phyloP scores from a whole-genome alignment of 495 filamentous ascomycete genomes.

The Penicillium fimorum region DNA sequence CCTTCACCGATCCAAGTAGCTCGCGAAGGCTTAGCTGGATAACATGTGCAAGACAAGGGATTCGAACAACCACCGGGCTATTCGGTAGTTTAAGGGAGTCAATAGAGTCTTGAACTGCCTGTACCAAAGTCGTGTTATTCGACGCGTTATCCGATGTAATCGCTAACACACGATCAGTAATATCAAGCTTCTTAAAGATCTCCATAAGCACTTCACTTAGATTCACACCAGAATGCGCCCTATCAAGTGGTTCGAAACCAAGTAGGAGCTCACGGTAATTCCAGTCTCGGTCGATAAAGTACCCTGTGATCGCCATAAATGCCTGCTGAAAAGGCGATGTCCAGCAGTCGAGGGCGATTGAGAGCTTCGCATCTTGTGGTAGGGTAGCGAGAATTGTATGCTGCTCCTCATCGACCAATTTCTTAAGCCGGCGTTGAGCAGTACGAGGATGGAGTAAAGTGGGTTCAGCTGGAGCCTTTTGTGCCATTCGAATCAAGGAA shows the following conservation, averaged over 20 bases:
- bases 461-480: neutral
- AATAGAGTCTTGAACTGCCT: constrained; percentile 9
- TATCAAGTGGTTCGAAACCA: constrained; percentile 21
- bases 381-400: constrained; percentile 7
- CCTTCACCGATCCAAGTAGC: constrained; percentile 17
- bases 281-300: constrained; percentile 8
- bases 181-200: constrained; percentile 12
- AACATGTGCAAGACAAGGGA: constrained; percentile 8
- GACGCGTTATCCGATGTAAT: constrained; percentile 25
- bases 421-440: neutral
- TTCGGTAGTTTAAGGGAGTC: too few relatives aligned
- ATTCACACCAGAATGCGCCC: constrained; percentile 10
- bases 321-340: constrained; percentile 10
- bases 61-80: too few relatives aligned
- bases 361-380: constrained; percentile 10
- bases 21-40: constrained; percentile 22
- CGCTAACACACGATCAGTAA: constrained; percentile 13
- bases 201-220: constrained; percentile 15
- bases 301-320: constrained; percentile 23
- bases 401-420: neutral
- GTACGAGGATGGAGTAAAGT: neutral
- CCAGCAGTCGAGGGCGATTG: constrained; percentile 17
- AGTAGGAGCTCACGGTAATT: constrained; percentile 23
- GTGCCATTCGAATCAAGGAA: neutral
- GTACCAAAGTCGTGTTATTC: constrained; percentile 21